Evolutionary conservation across 2,329 filamentous ascomycete genomes (phyloP), one percentile per base, ranked within the genome.

Genomic region (Phoma sp.): DNA sequence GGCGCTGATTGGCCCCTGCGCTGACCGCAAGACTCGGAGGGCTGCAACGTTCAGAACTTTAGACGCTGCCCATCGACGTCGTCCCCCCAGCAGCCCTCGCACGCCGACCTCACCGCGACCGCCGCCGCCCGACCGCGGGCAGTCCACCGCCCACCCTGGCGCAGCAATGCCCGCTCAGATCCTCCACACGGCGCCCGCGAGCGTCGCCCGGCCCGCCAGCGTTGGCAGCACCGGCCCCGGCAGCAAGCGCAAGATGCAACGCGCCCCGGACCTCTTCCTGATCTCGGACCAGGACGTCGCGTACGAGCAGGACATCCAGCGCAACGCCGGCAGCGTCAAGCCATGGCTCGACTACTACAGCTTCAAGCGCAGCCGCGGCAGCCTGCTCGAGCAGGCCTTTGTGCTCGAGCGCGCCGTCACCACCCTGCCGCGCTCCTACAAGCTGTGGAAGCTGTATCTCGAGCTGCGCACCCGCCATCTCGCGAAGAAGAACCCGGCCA

Each of bases 381-480:
- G 85, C 37, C 72, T 91, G 36, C 86, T 91, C 47, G 93, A 98
- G 78, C 93, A 96, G 77, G 90, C 92, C 45, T 89, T 89, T 72
- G 84, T 88, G 30, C 89, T 98, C 79, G 95, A 98, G 78, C 87
- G 95, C 70, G 93, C 95, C 53, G 97, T 93, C 76, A 82, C 85
- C 60, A 90, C 96, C 67, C 84, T 99, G 38, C 95, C 95, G 42
- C 86, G 95, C 64, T 98, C 93, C 23, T 99, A 96, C 81, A 99
- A 99, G 80, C 82, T 99, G 42, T 99, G 95, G 95, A 98, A 96
- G 78, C 87, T 96, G 86, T 99, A 98, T 76, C 86, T 99, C 61
- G 84, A 87, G 62, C 89, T 98, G 64, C 87, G 95, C 66, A 87
- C 85, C 50, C 90, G 89, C 66, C 92, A 96, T 76, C 82, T 96